These are phyloP conservation scores for Dipteronia dyeriana DNA, from an alignment of 345 rosid species.

Conservation along the genomic window DNA sequence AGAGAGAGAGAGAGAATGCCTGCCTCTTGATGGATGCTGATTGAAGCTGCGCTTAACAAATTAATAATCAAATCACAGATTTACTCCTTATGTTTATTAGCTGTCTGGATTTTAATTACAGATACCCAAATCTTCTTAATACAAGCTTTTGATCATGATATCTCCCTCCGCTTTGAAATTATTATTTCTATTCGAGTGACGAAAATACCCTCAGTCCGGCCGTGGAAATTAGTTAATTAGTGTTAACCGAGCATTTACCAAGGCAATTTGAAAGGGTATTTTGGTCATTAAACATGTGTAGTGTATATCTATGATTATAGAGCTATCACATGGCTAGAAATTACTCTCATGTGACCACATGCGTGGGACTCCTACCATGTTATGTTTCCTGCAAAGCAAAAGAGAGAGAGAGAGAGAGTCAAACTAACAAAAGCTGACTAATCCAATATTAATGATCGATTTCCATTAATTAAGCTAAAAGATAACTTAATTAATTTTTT, in stretches of 20 bases:
- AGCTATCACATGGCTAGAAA: slow-evolving; percentile 49
- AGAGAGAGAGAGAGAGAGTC: slow-evolving; percentile 6
- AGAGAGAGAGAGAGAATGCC: background rate
- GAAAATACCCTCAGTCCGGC: slow-evolving; percentile 10
- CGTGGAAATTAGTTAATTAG: background rate
- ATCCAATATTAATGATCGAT: slow-evolving; percentile 20
- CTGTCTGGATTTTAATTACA: slow-evolving; percentile 41
- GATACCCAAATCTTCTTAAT: slow-evolving; percentile 47
- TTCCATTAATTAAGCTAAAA: background rate
- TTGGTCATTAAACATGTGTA: slow-evolving; percentile 14
- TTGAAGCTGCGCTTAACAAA: no score
- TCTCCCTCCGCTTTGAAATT: slow-evolving; percentile 24
- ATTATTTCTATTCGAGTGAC: background rate
- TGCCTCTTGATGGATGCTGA: slow-evolving; percentile 2
- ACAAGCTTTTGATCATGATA: slow-evolving; percentile 31
- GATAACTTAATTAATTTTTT: background rate
- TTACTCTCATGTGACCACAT: slow-evolving; percentile 53
- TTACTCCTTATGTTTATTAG: slow-evolving; percentile 31
- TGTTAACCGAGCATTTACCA: background rate
- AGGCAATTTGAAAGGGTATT: slow-evolving; percentile 24
- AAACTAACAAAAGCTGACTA: slow-evolving; percentile 23
- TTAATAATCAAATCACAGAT: slow-evolving; percentile 25
- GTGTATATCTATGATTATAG: slow-evolving; percentile 23
- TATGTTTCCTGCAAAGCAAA: slow-evolving; percentile 14
- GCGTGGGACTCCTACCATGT: slow-evolving; percentile 27